These are phyloP conservation scores for Trichoderma polysporum DNA, from an alignment of 2,329 filamentous ascomycete species.

Conservation along the genomic window DNA sequence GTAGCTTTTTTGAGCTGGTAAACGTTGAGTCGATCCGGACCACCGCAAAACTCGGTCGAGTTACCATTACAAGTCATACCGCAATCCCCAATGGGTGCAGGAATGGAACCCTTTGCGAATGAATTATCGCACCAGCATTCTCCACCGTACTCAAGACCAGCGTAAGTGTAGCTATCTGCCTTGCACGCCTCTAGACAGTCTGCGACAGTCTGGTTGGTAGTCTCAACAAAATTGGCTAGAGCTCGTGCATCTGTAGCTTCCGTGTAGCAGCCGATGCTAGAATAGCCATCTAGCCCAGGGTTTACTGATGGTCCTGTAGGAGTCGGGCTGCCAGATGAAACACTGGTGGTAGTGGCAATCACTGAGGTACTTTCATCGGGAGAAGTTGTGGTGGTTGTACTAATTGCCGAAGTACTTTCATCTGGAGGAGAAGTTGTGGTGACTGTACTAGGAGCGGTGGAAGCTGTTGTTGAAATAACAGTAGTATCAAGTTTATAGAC, in stretches of 20 bases:
- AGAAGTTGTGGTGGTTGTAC: conserved; percentile 7
- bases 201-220: conserved; percentile 34
- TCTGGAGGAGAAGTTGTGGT: conserved; percentile 11
- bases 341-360: conserved; percentile 29
- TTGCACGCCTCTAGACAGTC: conserved; percentile 36
- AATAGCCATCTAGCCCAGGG: conserved; percentile 27
- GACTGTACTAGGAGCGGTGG: conserved; percentile 31
- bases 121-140: conserved; percentile 42
- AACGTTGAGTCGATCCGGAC: conserved; percentile 35
- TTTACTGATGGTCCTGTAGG: conserved; percentile 20
- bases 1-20: conserved; percentile 28
- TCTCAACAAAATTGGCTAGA: conserved; percentile 29
- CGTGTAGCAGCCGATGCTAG: conserved; percentile 39
- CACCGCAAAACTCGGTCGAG: conserved; percentile 39
- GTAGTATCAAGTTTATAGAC: conserved; percentile 32
- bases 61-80: conserved; percentile 40
- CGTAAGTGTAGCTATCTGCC: conserved; percentile 31
- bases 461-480: not conserved
- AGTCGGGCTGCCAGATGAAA: conserved; percentile 28
- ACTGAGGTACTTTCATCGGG: conserved; percentile 29
- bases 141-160: conserved; percentile 41
- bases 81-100: conserved; percentile 35
- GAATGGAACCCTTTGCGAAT: conserved; percentile 30
- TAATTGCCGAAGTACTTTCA: too few species aligned
- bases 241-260: conserved; percentile 36